These are phyloP conservation scores for Pythium utonaiense DNA, from an alignment of 352 stramenopile species.

Conservation along the genomic window DNA sequence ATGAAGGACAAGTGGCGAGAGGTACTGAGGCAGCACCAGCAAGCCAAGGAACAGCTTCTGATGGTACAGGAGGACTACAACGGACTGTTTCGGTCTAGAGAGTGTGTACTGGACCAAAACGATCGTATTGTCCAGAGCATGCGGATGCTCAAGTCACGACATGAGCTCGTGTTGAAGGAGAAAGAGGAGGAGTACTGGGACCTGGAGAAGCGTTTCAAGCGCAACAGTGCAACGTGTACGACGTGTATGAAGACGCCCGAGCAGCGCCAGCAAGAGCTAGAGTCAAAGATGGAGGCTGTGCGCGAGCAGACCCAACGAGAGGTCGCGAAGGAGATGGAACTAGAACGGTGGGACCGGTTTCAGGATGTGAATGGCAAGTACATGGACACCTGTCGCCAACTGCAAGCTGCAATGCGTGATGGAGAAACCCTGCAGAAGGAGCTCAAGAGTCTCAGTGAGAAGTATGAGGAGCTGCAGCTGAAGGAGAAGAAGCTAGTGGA, in stretches of 20 bases:
- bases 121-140: constrained; percentile 42
- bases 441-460: constrained; percentile 8
- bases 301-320: constrained; percentile 48
- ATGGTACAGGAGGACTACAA: constrained; percentile 76
- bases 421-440: constrained; percentile 27
- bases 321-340: constrained; percentile 52
- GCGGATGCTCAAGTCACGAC: constrained; percentile 37
- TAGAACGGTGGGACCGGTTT: constrained; percentile 63
- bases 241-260: constrained; percentile 56
- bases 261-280: constrained; percentile 38
- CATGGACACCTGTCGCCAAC: constrained; percentile 41
- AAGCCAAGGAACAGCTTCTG: constrained; percentile 49
- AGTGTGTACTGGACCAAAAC: constrained; percentile 40
- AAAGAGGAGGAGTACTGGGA: constrained; percentile 62
- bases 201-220: constrained; percentile 60
- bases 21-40: constrained; percentile 34
- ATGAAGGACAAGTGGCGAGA: constrained; percentile 76
- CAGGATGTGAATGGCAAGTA: constrained; percentile 72
- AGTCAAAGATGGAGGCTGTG: constrained; percentile 35
- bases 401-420: constrained; percentile 31
- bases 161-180: constrained; percentile 41
- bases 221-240: constrained; percentile 37
- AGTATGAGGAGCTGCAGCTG: constrained; percentile 16
- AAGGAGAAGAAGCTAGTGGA: constrained; percentile 37
- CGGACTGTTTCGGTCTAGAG: constrained; percentile 48